Conservation (phyloP, 306 rosid genomes). For the Fagus sylvatica region DNA sequence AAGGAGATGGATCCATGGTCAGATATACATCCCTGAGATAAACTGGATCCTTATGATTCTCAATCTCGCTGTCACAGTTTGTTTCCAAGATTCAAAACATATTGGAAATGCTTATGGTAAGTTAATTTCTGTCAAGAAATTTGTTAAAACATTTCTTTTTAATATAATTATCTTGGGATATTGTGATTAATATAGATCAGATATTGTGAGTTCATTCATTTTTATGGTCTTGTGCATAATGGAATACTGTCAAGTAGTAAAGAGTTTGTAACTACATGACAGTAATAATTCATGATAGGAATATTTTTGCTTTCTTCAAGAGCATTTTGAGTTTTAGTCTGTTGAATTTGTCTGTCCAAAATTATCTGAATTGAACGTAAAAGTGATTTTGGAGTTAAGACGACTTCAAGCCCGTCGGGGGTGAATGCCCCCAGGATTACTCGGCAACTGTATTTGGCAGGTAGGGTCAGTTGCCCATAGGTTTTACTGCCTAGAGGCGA, state of each 20-base stretch:
- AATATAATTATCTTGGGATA: not conserved
- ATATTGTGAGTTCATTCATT: constrained; percentile 3
- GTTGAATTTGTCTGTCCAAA: not conserved
- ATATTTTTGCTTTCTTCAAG: not conserved
- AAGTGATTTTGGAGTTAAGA: not conserved
- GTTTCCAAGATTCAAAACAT: constrained; percentile 47
- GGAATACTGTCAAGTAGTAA: not conserved
- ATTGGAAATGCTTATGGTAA: constrained; percentile 77
- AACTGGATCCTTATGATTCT: constrained; percentile 82
- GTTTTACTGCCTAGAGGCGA: no score
- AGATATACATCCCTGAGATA: constrained; percentile 82
- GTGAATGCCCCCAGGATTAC: no score
- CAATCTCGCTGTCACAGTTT: constrained; percentile 64
- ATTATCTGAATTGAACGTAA: not conserved
- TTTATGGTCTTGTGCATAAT: not conserved
- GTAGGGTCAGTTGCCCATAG: no score
- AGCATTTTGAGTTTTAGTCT: not conserved
- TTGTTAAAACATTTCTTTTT: not conserved
- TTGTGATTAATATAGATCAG: not conserved
- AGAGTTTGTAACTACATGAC: not conserved
- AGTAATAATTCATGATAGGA: not conserved
- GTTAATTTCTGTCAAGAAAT: constrained; percentile 17
- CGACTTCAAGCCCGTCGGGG: not conserved
- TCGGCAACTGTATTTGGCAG: no score
- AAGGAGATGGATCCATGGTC: constrained; percentile 83